A percentile compares a stretch with the other conserved stretches of the same genome.
Conservation (phyloP, 139 green algal genomes). For the Chlorella sp. region DNA sequence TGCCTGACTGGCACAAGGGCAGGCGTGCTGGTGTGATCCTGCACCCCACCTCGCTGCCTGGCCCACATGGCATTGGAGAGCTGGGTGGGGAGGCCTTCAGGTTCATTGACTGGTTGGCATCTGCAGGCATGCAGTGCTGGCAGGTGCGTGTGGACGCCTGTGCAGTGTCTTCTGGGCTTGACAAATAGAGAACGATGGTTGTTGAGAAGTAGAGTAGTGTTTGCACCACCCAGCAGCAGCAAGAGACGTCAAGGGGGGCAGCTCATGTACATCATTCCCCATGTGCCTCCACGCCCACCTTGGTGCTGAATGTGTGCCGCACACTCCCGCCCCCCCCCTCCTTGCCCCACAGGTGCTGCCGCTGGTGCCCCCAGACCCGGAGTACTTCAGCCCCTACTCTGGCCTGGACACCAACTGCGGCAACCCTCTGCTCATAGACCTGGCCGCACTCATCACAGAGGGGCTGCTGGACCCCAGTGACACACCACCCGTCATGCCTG, state of each 20-base stretch:
- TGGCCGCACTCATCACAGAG: slow-evolving; percentile 77
- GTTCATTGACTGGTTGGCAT: slow-evolving; percentile 88
- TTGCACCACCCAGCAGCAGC: no score
- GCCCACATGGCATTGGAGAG: slow-evolving; percentile 80
- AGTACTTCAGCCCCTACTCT: slow-evolving; percentile 91
- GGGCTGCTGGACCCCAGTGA: slow-evolving; percentile 68
- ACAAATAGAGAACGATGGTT: no score
- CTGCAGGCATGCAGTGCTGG: slow-evolving; percentile 38
- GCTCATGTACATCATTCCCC: no score
- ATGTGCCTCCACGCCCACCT: no score
- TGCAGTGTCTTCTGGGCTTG: no score
- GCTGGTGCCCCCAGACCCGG: slow-evolving; percentile 85
- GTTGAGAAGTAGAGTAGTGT: no score
- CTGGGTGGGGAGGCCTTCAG: slow-evolving; percentile 65
- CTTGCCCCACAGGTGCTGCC: slow-evolving; percentile 95
- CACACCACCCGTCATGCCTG: slow-evolving; percentile 32
- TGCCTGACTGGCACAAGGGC: slow-evolving; percentile 35
- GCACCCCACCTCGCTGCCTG: slow-evolving; percentile 88
- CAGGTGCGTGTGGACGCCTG: no score
- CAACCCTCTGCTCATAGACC: slow-evolving; percentile 85
- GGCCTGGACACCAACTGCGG: slow-evolving; percentile 88
- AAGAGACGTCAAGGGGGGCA: no score
- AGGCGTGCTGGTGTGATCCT: slow-evolving; percentile 80
- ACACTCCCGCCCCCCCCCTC: no score
- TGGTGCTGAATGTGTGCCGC: no score